Base-by-base conservation (phyloP, 2,329 filamentous ascomycete species). In the Aspergillus neotritici region DNA sequence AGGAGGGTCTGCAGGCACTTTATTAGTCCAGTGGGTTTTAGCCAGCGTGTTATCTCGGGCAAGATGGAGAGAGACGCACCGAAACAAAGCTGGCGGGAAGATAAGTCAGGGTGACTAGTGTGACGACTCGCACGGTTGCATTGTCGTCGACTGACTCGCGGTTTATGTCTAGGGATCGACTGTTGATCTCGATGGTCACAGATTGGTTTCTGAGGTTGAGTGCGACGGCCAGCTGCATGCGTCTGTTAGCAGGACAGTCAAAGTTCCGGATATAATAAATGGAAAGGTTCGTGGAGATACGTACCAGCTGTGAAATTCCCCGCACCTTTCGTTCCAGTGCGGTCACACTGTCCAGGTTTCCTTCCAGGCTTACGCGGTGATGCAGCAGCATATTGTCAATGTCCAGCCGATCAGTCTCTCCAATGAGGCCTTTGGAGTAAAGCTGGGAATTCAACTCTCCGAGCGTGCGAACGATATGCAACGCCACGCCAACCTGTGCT, bases 41-140 rank as follows among this genome's bases (percentile, higher is more conserved):
- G 28, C 31, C 17, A 21, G 12, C n/a, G 14, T 12, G n/a, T 13
- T 4, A 28, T 29, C 12, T 4, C 9, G 28, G n/a, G 3, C 13
- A 13, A 8, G 34, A 29, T 15, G 5, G 5, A 8, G 11, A 14
- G 31, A 7, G 5, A 54, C 58, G 50, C 44, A 67, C 63, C 5
- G 62, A 62, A 1, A 66, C 60, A 43, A 67, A 66, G 8, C 64
- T 66, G 9, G 62, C 57, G 3, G 66, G 64, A 5, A 62, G 41
- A 41, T 61, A 63, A n/a, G 58, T 54, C 3, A 63, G 31, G 1
- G 58, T 59, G 7, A 62, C 51, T 0, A 63, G 31, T 1, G 58
- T 60, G 6, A 61, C 51, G 2, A 58, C 47, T 11, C 48, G 51
- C 11, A 61, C 52, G 1, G 56, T 61, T 4, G 50, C 50, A 39